phyloP scores from a whole-genome alignment of 345 rosid species.

The Melaleuca quinquenervia region DNA sequence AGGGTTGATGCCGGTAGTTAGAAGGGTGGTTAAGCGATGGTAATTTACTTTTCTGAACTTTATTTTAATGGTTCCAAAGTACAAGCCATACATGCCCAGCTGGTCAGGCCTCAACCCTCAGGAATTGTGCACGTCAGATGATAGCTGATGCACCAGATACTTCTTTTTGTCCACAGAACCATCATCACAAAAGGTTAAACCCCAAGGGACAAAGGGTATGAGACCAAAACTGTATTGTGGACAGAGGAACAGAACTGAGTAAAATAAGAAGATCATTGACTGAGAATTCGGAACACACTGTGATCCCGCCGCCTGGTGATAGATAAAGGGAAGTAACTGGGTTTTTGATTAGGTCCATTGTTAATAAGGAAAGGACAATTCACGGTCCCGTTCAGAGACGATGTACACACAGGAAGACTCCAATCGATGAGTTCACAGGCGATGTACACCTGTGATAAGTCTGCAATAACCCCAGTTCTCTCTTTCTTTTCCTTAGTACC shows the following conservation, averaged over 20 bases:
- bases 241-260: background rate
- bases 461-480: background rate
- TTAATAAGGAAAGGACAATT: background rate
- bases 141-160: background rate
- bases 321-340: background rate
- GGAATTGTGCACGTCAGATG: background rate
- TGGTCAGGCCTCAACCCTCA: background rate
- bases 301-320: background rate
- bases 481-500: background rate
- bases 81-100: background rate
- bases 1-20: background rate
- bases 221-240: background rate
- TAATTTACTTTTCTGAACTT: background rate
- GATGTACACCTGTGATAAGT: background rate
- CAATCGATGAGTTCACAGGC: background rate
- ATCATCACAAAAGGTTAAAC: background rate
- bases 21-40: background rate
- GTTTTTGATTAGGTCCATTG: background rate
- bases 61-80: background rate
- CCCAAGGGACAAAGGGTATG: background rate
- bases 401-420: background rate
- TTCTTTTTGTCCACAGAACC: background rate
- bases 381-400: background rate
- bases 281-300: background rate
- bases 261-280: background rate